Conservation (phyloP, 139 green algal genomes). For the Trebouxia sp. region DNA sequence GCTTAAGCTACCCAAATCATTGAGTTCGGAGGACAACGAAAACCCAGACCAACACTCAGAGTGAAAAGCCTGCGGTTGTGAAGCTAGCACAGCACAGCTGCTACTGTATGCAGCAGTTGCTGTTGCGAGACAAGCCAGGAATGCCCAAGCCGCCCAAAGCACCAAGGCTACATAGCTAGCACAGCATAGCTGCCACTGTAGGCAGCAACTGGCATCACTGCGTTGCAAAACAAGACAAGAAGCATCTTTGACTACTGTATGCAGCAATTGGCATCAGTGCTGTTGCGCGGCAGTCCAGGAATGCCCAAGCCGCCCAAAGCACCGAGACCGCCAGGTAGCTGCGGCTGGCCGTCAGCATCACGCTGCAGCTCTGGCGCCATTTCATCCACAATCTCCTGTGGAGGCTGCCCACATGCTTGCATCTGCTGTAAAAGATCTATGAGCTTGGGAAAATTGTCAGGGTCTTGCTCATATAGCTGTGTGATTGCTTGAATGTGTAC, state of each 20-base stretch:
- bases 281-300: background rate
- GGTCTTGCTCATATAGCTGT: conserved; percentile 69
- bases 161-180: too few species aligned
- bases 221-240: too few species aligned
- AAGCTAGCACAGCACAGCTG: too few species aligned
- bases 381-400: conserved; percentile 82
- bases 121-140: too few species aligned
- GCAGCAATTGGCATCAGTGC: background rate
- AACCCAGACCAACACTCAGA: too few species aligned
- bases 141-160: too few species aligned
- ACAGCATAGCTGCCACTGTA: too few species aligned
- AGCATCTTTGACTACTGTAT: too few species aligned
- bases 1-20: too few species aligned
- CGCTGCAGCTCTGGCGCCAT: conserved; percentile 56
- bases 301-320: background rate
- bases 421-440: conserved; percentile 84
- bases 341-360: conserved; percentile 29
- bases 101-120: too few species aligned
- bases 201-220: background rate
- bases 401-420: conserved; percentile 80
- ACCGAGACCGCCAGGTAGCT: conserved; percentile 17
- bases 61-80: too few species aligned
- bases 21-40: too few species aligned
- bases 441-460: conserved; percentile 63
- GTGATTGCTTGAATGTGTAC: conserved; percentile 66